Base-by-base conservation (phyloP, 2,329 filamentous ascomycete species). In the Cephalotrichum gorgonifer region DNA sequence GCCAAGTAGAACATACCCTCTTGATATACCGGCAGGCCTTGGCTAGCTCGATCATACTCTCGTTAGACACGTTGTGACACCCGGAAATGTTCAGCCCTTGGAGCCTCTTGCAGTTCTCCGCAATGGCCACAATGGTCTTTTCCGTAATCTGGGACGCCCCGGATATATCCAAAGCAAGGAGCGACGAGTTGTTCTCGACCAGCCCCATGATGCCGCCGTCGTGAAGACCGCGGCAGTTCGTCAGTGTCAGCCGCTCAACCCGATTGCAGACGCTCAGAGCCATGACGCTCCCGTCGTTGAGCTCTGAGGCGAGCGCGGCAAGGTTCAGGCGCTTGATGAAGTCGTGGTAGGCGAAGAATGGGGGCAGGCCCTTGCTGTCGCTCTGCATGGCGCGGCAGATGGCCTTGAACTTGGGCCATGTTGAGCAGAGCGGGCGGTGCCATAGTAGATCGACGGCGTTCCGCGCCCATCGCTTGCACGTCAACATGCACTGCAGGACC, bases 361-460 rank as follows among this genome's bases (percentile, higher is more conserved):
- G 85, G 4, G 41, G 41, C 14, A 14, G 28, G 14, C 42, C 23
- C 15, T n/a, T 23, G n/a, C 82, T 70, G 30, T 78, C 70, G 26
- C 82, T 75, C 43, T 79, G 76, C 31, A 96, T 79, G 1, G 91
- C 90, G 51, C 77, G 74, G 60, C 89, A 90, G 56, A 98, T 93
- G 55, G 73, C 84, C 58, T 81, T 74, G 58, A 96, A 81, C 61
- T 89, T 89, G 12, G 75, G 68, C 86, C 88, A 96, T 57, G 82
- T 88, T 59, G 85, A 89, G 69, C 93, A 97, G 26, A 88, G 83
- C 1, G 93, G 93, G 35, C 93, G 79, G 65, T 96, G 90, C 93
- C 93, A 98, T 22, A 98, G 75, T 55, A 95, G 77, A 54, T 93
- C 91, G 56, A 97, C 93, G 47, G 86, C 85, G 62, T 96, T 96